phyloP scores from a whole-genome alignment of 106 monocot genomes.

The Allium sativum region DNA sequence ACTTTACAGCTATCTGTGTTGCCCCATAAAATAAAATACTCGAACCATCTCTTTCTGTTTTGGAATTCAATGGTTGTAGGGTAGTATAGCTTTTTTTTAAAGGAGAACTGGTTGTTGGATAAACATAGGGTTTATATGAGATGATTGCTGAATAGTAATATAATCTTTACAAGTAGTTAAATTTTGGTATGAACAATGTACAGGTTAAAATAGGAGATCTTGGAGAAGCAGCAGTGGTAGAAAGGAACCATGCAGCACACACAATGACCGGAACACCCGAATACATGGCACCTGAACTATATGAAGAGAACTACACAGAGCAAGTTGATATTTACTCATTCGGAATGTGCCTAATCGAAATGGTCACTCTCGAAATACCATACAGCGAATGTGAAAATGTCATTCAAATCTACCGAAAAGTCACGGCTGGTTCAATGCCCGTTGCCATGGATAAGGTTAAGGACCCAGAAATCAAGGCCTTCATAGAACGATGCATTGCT shows the following conservation, averaged over 20 bases:
- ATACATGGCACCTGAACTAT: slow-evolving; percentile 89
- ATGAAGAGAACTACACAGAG: slow-evolving; percentile 76
- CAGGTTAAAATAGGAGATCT: slow-evolving; percentile 85
- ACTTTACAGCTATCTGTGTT: too few species aligned
- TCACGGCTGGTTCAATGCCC: slow-evolving; percentile 35
- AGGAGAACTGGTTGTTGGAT: too few species aligned
- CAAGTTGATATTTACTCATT: slow-evolving; percentile 84
- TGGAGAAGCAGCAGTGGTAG: slow-evolving; percentile 59
- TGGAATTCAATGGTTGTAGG: too few species aligned
- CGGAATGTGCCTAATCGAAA: slow-evolving; percentile 82
- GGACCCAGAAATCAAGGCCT: slow-evolving; percentile 45
- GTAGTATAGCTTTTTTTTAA: too few species aligned
- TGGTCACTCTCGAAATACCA: slow-evolving; percentile 70
- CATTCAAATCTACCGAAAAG: slow-evolving; percentile 59
- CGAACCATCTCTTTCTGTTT: too few species aligned
- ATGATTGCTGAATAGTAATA: too few species aligned
- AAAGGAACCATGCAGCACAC: slow-evolving; percentile 34
- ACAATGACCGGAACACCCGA: slow-evolving; percentile 72
- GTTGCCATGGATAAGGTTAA: slow-evolving; percentile 34
- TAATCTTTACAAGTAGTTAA: too few species aligned
- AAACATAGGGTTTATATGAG: too few species aligned
- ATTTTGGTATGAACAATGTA: not conserved
- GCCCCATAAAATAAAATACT: too few species aligned
- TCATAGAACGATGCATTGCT: slow-evolving; percentile 71
- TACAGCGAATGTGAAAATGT: slow-evolving; percentile 71